Evolutionary conservation across 108 stramenopile species (phyloP), one percentile per base, ranked within the genome.

Genomic region (Nannochloropsis gaditana): DNA sequence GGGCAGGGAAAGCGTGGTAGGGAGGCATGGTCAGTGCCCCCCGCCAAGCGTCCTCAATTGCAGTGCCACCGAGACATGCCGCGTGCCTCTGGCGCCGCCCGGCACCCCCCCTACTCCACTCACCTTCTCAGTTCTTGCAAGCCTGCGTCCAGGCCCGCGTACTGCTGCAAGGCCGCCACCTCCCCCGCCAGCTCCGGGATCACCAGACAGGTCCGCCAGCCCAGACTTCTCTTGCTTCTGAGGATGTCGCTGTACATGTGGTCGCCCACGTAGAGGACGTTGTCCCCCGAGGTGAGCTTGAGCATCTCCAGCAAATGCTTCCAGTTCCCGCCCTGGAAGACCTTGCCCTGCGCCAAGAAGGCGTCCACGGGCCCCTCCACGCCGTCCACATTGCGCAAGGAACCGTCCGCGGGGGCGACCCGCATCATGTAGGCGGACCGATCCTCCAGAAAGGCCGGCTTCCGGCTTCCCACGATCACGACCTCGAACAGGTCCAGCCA

Each of bases 311-410:
- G 93, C 82, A 98, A 91, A 91, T 96, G 94, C 59, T 93, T 91
- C 95, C 95, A 98, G 85, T 96, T 96, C 21, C 97, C 97, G 45
- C 95, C 95, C 90, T 98, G 97, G 87, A 96, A 98, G 21, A 92
- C 87, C 89, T 95, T 96, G 9, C 96, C 96, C 45, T 91, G 84
- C 15, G 91, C 85, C 80, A 97, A 91, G 89, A 97, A 97, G 44
- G 94, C 94, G 15, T 84, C 42, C 9, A 92, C 92, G 21, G 94
- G 93, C 84, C 94, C 90, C 80, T 90, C 90, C 2, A 95, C 88
- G 43, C 96, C 96, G 90, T 97, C 96, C 8, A 95, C 95, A 84
- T 96, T 96, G 80, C 85, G 87, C 90, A 96, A 84, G 17, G 93
- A 92, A 19, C 94, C 95, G 84, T 94, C 90, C 82, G 93, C 85